These are phyloP conservation scores for Nitzschia palea DNA, from an alignment of 108 stramenopile genomes.

Conservation along the genomic window DNA sequence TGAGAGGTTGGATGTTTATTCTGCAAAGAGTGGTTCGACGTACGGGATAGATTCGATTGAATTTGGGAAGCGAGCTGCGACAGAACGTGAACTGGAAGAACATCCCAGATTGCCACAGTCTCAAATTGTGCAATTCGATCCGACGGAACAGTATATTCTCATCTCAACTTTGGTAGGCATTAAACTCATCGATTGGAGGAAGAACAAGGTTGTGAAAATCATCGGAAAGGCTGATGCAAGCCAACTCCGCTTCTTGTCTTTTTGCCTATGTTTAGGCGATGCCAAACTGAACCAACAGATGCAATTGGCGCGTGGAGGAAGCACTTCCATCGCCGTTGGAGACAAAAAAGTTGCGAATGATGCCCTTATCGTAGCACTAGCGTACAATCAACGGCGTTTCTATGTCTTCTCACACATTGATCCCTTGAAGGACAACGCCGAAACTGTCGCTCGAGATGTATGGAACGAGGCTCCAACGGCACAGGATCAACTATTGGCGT, in stretches of 20 bases:
- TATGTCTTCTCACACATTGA: slow-evolving; percentile 91
- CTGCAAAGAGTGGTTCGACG: slow-evolving; percentile 33
- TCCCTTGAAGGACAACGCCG: slow-evolving; percentile 58
- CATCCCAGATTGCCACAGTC: slow-evolving; percentile 19
- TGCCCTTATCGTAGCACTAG: slow-evolving; percentile 80
- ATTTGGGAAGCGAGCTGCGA: slow-evolving; percentile 85
- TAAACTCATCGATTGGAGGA: slow-evolving; percentile 89
- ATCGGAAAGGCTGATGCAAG: slow-evolving; percentile 88
- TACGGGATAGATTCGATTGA: slow-evolving; percentile 87
- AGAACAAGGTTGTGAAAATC: slow-evolving; percentile 73
- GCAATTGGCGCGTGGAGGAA: slow-evolving; percentile 69
- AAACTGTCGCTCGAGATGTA: slow-evolving; percentile 72
- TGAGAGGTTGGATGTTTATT: slow-evolving; percentile 82
- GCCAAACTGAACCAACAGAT: slow-evolving; percentile 93
- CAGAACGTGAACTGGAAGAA: slow-evolving; percentile 88
- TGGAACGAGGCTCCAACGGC: slow-evolving; percentile 94
- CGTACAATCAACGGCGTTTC: slow-evolving; percentile 90
- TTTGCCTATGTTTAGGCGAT: slow-evolving; percentile 86
- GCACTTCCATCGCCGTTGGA: slow-evolving; percentile 40
- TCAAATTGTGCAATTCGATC: slow-evolving; percentile 72
- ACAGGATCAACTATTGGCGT: slow-evolving; percentile 64
- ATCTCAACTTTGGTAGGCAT: slow-evolving; percentile 91
- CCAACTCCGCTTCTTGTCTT: slow-evolving; percentile 77
- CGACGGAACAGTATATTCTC: slow-evolving; percentile 82
- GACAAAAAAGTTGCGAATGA: slow-evolving; percentile 36